These are phyloP conservation scores for Aspergillus sp. DNA, from an alignment of 2,329 filamentous ascomycete species.

Conservation along the genomic window DNA sequence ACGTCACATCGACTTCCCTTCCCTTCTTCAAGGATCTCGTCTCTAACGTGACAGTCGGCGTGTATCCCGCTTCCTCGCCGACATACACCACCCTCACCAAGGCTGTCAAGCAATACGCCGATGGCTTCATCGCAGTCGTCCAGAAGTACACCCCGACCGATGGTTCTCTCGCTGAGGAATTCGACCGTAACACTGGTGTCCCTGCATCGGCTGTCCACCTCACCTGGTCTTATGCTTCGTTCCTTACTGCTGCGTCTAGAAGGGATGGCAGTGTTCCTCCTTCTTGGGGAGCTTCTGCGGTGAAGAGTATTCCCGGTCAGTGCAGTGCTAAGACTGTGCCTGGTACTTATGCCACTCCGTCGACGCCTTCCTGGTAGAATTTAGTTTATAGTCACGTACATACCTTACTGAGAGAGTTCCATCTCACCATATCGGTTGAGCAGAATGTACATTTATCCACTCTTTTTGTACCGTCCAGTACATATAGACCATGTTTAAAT, in stretches of 20 bases:
- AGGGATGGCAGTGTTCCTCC: constrained; percentile 11
- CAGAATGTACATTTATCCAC: too few relatives aligned
- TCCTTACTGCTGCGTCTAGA: constrained; percentile 11
- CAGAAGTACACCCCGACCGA: constrained; percentile 15
- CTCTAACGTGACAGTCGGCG: constrained; percentile 55
- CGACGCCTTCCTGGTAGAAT: not conserved
- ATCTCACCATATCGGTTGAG: too few relatives aligned
- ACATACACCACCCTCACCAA: constrained; percentile 51
- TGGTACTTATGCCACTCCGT: not conserved
- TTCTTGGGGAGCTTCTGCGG: constrained; percentile 14
- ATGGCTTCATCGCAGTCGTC: constrained; percentile 47
- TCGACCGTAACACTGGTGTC: constrained; percentile 15
- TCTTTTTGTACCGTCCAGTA: too few relatives aligned
- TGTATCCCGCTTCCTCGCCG: constrained; percentile 53
- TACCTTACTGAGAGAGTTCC: too few relatives aligned
- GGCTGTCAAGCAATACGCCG: constrained; percentile 59
- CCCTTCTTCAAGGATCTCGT: constrained; percentile 66
- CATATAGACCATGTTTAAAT: too few relatives aligned
- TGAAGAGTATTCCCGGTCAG: not conserved
- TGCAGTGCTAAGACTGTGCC: not conserved
- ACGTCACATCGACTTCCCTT: constrained; percentile 59
- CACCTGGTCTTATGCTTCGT: constrained; percentile 19
- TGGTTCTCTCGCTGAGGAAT: constrained; percentile 32
- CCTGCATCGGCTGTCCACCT: constrained; percentile 11
- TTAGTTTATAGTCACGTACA: too few relatives aligned